These are phyloP conservation scores for Jackrogersella multiformis DNA, from an alignment of 495 filamentous ascomycete species.

Conservation along the genomic window DNA sequence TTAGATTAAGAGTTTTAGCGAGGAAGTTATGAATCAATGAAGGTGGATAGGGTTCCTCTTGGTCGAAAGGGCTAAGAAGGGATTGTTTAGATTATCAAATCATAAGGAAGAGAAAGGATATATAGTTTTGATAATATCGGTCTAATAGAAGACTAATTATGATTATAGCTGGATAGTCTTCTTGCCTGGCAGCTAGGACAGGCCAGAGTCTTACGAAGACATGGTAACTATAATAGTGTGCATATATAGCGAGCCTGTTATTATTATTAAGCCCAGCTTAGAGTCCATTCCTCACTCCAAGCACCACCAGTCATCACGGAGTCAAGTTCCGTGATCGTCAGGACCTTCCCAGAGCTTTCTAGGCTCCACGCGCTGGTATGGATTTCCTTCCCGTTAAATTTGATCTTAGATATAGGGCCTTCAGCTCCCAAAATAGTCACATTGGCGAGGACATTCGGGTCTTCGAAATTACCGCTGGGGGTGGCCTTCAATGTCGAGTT, in stretches of 20 bases:
- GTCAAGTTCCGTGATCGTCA: conserved; percentile 62
- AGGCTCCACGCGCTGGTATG: conserved; percentile 57
- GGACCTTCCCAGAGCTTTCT: conserved; percentile 55
- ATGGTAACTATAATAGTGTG: background rate
- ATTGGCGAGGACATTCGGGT: conserved; percentile 69
- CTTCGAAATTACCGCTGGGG: conserved; percentile 63
- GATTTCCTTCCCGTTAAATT: conserved; percentile 60
- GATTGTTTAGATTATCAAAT: too few species aligned
- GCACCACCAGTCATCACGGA: conserved; percentile 62
- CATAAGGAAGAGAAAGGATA: background rate
- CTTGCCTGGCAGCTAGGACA: background rate
- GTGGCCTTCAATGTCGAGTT: conserved; percentile 57
- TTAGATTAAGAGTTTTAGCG: conserved; percentile 73
- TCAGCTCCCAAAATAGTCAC: conserved; percentile 73
- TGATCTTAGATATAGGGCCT: conserved; percentile 54
- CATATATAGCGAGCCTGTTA: background rate
- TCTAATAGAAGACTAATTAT: background rate
- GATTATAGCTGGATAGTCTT: background rate
- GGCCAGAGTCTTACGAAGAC: background rate
- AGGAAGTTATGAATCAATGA: conserved; percentile 59
- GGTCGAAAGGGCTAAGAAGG: too few species aligned
- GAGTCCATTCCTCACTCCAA: conserved; percentile 64
- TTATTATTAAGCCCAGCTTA: conserved; percentile 62
- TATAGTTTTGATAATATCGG: background rate
- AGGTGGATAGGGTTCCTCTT: background rate